Percentiles rank a stretch among this genome's conserved stretches.
These are phyloP conservation scores for Pelargonium nanum DNA, from an alignment of 345 rosid genomes.

Conservation along the genomic window DNA sequence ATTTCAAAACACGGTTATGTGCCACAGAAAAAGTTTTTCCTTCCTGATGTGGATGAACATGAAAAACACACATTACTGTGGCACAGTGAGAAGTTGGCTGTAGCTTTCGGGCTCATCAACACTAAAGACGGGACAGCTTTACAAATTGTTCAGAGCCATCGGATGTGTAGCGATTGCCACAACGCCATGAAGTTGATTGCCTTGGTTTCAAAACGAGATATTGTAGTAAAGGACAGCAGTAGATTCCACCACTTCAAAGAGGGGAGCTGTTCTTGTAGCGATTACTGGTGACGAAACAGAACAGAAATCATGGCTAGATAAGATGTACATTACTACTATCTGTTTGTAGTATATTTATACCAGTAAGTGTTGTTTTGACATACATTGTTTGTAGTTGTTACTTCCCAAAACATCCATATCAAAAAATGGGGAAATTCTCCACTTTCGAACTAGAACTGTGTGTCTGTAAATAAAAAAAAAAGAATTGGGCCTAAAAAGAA, in stretches of 20 bases:
- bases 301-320: too few species aligned
- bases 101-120: slow-evolving; percentile 66
- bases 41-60: slow-evolving; percentile 67
- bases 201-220: slow-evolving; percentile 41
- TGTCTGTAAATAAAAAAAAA: too few species aligned
- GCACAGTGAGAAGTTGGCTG: slow-evolving; percentile 78
- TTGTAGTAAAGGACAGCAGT: slow-evolving; percentile 66
- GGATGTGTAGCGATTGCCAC: slow-evolving; percentile 74
- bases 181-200: slow-evolving; percentile 55
- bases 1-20: slow-evolving; percentile 44
- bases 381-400: too few species aligned
- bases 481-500: too few species aligned
- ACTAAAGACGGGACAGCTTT: slow-evolving; percentile 41
- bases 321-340: slow-evolving; percentile 2
- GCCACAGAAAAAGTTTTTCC: slow-evolving; percentile 32
- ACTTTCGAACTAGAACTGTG: too few species aligned
- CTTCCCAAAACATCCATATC: too few species aligned
- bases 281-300: slow-evolving; percentile 57
- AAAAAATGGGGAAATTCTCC: too few species aligned
- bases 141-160: slow-evolving; percentile 77
- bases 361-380: too few species aligned
- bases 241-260: slow-evolving; percentile 73
- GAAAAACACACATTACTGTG: slow-evolving; percentile 31
- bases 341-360: too few species aligned
- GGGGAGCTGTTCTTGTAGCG: slow-evolving; percentile 81